These are phyloP conservation scores for Camelina sativa DNA, from an alignment of 345 rosid genomes.

Conservation along the genomic window DNA sequence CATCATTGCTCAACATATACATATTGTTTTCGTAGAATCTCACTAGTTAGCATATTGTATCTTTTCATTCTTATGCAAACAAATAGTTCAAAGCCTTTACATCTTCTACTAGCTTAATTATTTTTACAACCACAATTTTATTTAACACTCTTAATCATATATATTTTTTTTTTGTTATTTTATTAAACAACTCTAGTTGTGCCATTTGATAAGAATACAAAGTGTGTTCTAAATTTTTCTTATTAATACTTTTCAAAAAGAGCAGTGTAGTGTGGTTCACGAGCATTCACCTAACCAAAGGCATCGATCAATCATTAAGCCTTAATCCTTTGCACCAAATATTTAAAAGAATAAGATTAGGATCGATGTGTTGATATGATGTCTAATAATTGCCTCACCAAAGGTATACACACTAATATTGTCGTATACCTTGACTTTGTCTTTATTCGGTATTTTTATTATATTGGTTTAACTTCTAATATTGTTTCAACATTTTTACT, in stretches of 20 bases:
- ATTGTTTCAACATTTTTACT: too few relatives aligned
- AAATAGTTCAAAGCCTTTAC: background rate
- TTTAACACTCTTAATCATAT: too few relatives aligned
- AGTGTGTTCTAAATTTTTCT: background rate
- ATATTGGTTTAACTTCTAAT: background rate
- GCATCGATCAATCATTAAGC: conserved; percentile 31
- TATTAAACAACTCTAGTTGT: too few relatives aligned
- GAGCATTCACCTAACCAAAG: conserved; percentile 40
- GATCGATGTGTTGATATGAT: conserved; percentile 33
- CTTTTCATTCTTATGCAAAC: background rate
- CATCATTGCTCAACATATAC: background rate
- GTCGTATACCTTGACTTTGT: conserved; percentile 3
- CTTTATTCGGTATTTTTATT: background rate
- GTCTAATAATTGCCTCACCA: conserved; percentile 39
- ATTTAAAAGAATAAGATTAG: conserved; percentile 30
- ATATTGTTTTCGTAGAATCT: background rate
- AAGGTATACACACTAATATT: conserved; percentile 16
- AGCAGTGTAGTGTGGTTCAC: conserved; percentile 36
- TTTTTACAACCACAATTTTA: too few relatives aligned
- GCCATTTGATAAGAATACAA: conserved; percentile 28
- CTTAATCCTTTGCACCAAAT: conserved; percentile 32
- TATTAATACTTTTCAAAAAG: background rate
- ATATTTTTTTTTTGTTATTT: too few relatives aligned
- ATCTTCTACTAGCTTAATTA: too few relatives aligned
- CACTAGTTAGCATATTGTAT: conserved; percentile 3